These are phyloP conservation scores for Mallotus nudiflorus DNA, from an alignment of 345 rosid genomes.

Conservation along the genomic window DNA sequence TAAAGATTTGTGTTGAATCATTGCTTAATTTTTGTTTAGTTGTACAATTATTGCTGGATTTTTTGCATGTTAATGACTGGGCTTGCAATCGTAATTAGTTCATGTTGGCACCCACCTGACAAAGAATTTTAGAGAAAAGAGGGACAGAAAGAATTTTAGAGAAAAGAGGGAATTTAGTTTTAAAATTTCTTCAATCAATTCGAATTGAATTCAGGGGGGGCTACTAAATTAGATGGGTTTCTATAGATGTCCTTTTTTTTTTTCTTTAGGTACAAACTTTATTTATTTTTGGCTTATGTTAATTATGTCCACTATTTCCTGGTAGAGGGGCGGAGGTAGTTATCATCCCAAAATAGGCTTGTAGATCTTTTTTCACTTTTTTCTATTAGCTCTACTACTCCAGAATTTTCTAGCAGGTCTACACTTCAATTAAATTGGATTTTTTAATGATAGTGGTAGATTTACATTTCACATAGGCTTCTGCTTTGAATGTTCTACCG, in stretches of 20 bases:
- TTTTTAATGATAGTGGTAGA: neutral
- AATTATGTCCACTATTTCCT: neutral
- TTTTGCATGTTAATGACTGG: too few species aligned
- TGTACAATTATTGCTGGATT: too few species aligned
- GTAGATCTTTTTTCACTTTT: neutral
- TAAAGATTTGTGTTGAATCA: neutral
- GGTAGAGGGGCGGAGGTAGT: neutral
- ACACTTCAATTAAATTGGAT: neutral
- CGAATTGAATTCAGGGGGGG: too few species aligned
- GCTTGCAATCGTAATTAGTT: too few species aligned
- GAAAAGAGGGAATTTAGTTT: too few species aligned
- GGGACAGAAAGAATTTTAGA: too few species aligned
- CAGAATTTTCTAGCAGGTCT: neutral
- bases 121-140: too few species aligned
- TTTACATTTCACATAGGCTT: neutral
- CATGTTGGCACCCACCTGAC: too few species aligned
- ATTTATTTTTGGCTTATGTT: neutral
- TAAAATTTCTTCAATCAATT: too few species aligned
- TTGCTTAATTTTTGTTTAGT: neutral
- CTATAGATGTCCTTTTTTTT: neutral
- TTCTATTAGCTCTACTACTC: neutral
- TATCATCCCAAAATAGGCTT: neutral
- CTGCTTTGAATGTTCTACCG: neutral
- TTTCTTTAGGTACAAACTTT: too few species aligned
- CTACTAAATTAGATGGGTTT: too few species aligned